Evolutionary conservation across 768 basidiomycete genomes (phyloP).

Genomic region (Tricholoma furcatifolium): DNA sequence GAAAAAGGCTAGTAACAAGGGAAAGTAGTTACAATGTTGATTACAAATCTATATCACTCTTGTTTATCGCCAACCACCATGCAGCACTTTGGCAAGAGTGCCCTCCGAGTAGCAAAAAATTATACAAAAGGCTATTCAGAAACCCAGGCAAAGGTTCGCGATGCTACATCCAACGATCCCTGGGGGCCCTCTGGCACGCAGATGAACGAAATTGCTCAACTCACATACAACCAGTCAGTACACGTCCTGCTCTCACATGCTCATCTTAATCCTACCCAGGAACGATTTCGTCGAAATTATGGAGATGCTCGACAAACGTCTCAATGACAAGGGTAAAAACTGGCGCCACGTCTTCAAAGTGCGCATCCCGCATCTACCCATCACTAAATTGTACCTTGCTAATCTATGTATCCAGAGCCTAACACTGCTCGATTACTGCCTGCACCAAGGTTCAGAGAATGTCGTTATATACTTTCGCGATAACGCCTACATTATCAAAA

Average conservation of each 20-base stretch:
- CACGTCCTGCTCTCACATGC: neutral
- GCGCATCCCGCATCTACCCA: constrained; percentile 14
- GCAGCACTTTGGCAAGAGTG: constrained; percentile 83
- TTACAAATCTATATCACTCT: neutral
- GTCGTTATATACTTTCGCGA: constrained; percentile 98
- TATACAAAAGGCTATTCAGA: constrained; percentile 97
- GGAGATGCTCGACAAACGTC: constrained; percentile 99
- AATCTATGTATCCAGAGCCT: constrained; percentile 53
- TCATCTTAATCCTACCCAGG: constrained; percentile 31
- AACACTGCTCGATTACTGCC: constrained; percentile 91
- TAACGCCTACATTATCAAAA: constrained; percentile 97
- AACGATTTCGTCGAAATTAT: constrained; percentile 99
- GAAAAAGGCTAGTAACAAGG: constrained; percentile 39
- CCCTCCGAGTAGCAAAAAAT: constrained; percentile 88
- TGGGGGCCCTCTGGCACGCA: constrained; percentile 97
- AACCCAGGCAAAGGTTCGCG: constrained; percentile 91
- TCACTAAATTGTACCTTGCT: neutral
- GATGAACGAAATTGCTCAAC: constrained; percentile 98
- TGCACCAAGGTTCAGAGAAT: constrained; percentile 97
- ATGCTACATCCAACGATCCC: constrained; percentile 96
- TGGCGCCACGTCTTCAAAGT: constrained; percentile 99
- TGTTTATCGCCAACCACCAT: constrained; percentile 28
- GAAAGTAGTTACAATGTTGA: constrained; percentile 8
- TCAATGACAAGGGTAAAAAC: constrained; percentile 99
- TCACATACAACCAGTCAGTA: constrained; percentile 90